Base-by-base conservation (phyloP, 495 filamentous ascomycete species). In the Corynascus novoguineensis region DNA sequence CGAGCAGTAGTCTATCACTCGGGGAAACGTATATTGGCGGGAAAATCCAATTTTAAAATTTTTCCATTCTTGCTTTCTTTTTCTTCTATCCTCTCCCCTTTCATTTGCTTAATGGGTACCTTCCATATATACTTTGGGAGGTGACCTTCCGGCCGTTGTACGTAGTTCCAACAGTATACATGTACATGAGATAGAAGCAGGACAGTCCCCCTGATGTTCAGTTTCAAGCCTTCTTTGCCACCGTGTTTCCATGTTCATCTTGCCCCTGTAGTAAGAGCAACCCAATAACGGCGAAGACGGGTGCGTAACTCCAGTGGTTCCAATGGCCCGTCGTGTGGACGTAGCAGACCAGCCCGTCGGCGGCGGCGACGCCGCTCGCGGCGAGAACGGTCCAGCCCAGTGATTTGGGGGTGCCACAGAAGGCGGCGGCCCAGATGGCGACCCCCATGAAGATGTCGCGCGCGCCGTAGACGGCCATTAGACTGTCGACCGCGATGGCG, bases 281-380 rank as follows among this genome's bases (percentile, higher is more conserved):
- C 28, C 75, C 77, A 41, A 75, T 60, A 12, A 62, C 55, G 14
- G 64, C 58, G 25, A 78, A 50, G 47, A 76, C 48, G 14, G 75
- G 76, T 21, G 76, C 78, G 70, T 82, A 82, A 7, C 75, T 78
- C 78, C 45, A 83, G 61, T 83, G 81, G 63, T 71, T 74, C 79
- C 75, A 77, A 59, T 81, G 62, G 21, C 78, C 79, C 27, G 67
- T 58, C 10, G 73, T 75, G 47, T 74, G 61, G 5, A 35, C 64
- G 59, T 67, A 71, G 32, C 73, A 76, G 1, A 81, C 67, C 10
- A 52, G 47, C 0, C 81, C 80, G 70, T 83, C 79, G 6, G 62
- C 74, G 45, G 67, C 64, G 12, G 78, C 78, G 11, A 79, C 71
- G 15, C 58, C 67, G 57, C 72, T 72, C 14, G 54, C 68, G 5